These are phyloP conservation scores for Albifimbria verrucaria DNA, from an alignment of 2,329 filamentous ascomycete genomes.

Conservation along the genomic window DNA sequence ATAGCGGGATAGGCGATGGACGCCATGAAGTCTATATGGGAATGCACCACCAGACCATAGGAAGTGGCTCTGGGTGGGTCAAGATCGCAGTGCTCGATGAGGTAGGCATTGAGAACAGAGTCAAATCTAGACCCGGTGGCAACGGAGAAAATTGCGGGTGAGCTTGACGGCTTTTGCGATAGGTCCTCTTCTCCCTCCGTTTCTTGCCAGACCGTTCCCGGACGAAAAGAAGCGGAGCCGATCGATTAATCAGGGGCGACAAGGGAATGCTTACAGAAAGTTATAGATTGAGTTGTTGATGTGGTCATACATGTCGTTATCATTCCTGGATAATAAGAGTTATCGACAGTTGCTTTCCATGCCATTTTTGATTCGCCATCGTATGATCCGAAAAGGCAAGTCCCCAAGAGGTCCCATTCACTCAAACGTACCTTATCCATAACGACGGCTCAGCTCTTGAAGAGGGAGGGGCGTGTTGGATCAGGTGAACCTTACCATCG, in stretches of 20 bases:
- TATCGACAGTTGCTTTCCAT: constrained; percentile 3
- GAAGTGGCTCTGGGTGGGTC: constrained; percentile 67
- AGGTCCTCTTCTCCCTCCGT: background rate
- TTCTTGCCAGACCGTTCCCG: background rate
- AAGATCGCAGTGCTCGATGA: constrained; percentile 74
- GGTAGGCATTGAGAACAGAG: constrained; percentile 83
- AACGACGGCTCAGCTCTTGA: too few relatives aligned
- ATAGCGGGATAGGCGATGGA: constrained; percentile 78
- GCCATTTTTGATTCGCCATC: too few relatives aligned
- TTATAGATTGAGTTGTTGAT: constrained; percentile 90
- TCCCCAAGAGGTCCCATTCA: too few relatives aligned
- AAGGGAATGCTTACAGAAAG: constrained; percentile 53
- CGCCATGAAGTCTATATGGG: constrained; percentile 81
- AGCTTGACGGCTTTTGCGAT: background rate
- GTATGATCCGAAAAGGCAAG: too few relatives aligned
- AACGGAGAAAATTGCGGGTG: background rate
- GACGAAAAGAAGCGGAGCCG: constrained; percentile 1
- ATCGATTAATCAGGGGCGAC: constrained; percentile 1
- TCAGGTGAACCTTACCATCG: constrained; percentile 73
- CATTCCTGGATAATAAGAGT: constrained; percentile 56
- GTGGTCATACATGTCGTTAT: constrained; percentile 94
- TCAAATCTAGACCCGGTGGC: constrained; percentile 64
- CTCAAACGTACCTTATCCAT: too few relatives aligned
- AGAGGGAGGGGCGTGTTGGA: too few relatives aligned
- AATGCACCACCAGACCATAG: constrained; percentile 81